Evolutionary conservation across 2,329 filamentous ascomycete genomes (phyloP), one percentile per base, ranked within the genome.

Genomic region (Ascochyta rabiei): DNA sequence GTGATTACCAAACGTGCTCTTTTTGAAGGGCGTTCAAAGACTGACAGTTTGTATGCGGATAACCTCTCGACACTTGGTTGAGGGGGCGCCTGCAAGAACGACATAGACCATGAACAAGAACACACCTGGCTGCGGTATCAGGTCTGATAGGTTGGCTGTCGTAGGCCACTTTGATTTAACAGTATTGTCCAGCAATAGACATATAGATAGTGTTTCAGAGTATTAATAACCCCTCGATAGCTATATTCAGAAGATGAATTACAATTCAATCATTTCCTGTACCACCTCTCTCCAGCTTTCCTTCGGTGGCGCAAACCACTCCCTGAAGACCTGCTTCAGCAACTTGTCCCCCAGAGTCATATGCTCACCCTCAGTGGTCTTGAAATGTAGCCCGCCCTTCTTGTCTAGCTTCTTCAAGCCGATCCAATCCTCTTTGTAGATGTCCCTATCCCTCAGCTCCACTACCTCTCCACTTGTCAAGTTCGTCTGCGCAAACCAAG

Each of bases 351-450:
- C 77, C 58, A 98, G 78, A 58, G 87, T 78, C 92, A 99, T 98
- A 78, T 99, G 95, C 21, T 85, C 84, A 0, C 93, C 95, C 4
- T 86, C 81, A 0, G 86, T 83, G 2, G 81, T 86, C 72, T 86
- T 81, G 76, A 97, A 96, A 52, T 87, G 83, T 65, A 99, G 77
- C 1, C 85, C 90, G 2, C 89, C 90, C 78, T 89, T 89, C 73
- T 88, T 79, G 77, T 97, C 93, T 68, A 99, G 78, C 66, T 79
- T 77, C 73, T 84, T 89, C 73, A 99, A 79, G 0, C 95, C 95
- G 24, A 99, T 79, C 95, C 95, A 99, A 78, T 99, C 93, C 77
- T 98, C 89, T 63, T 84, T 85, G 75, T 97, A 99, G 2, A 98
- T 80, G 24, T 76, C 74, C 53, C 90, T 82, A 47, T 92, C 84